A percentile compares a stretch with the other conserved stretches of the same genome.
These are phyloP conservation scores for Fusarium tanahbumbuense DNA, from an alignment of 2,329 filamentous ascomycete species.

Conservation along the genomic window DNA sequence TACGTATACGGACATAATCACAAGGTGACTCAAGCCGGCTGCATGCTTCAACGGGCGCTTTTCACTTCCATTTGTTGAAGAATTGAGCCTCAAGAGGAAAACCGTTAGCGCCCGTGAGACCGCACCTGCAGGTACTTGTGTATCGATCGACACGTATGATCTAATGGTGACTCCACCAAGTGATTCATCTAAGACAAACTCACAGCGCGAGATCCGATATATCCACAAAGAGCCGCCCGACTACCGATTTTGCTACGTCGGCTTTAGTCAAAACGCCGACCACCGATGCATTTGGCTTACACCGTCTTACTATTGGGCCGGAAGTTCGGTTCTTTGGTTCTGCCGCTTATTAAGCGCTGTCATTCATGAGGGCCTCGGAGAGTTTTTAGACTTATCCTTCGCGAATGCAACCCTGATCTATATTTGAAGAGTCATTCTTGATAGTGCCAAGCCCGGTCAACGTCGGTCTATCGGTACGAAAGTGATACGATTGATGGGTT, in stretches of 20 bases:
- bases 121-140: neutral
- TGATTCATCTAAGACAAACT: constrained; percentile 5
- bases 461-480: neutral
- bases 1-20: no score
- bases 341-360: neutral
- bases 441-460: neutral
- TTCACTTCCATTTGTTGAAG: neutral
- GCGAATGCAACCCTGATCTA: neutral
- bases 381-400: neutral
- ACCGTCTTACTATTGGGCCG: neutral
- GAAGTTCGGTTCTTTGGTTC: neutral
- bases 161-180: constrained; percentile 8
- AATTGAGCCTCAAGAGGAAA: neutral
- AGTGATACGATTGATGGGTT: neutral
- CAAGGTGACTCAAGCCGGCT: neutral
- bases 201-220: constrained; percentile 5
- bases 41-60: neutral
- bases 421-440: neutral
- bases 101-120: neutral
- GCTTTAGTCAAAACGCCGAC: neutral
- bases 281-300: neutral
- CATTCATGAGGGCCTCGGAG: neutral
- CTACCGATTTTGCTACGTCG: constrained; percentile 3
- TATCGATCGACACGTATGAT: constrained; percentile 13
- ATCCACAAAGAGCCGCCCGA: constrained; percentile 23